A percentile compares a stretch with the other conserved stretches of the same genome.
These are phyloP conservation scores for Mycothermus thermophilus DNA, from an alignment of 495 filamentous ascomycete species.

Conservation along the genomic window DNA sequence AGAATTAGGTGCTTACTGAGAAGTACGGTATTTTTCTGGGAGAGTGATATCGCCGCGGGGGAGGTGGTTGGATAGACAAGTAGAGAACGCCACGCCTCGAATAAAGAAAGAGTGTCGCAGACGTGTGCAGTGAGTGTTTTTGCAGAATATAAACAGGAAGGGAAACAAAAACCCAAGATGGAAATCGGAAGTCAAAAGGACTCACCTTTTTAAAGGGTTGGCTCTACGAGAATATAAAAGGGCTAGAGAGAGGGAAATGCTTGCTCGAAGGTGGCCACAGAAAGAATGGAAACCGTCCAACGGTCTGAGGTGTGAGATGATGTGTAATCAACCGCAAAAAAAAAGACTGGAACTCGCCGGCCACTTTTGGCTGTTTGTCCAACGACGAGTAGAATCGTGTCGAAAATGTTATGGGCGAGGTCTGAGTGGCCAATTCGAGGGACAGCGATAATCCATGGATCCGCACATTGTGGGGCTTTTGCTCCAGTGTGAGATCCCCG, in stretches of 20 bases:
- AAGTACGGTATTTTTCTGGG: too few relatives aligned
- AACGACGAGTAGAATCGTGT: constrained; percentile 6
- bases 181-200: too few relatives aligned
- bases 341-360: constrained; percentile 7
- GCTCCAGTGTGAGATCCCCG: constrained; percentile 3
- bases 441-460: constrained; percentile 4
- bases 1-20: constrained; percentile 1
- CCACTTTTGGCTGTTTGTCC: constrained; percentile 8
- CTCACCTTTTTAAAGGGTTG: too few relatives aligned
- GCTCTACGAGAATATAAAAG: constrained; percentile 5
- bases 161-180: too few relatives aligned
- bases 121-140: too few relatives aligned
- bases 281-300: constrained; percentile 21
- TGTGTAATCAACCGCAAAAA: constrained; percentile 11
- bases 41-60: too few relatives aligned
- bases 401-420: constrained; percentile 6
- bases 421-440: constrained; percentile 6
- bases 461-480: neutral
- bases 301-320: neutral
- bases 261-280: neutral
- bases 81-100: too few relatives aligned
- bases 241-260: constrained; percentile 1
- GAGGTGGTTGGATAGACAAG: too few relatives aligned
- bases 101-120: too few relatives aligned
- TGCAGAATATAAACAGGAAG: too few relatives aligned